These are phyloP conservation scores for Aureobasidium sp. DNA, from an alignment of 2,329 filamentous ascomycete genomes.

Conservation along the genomic window DNA sequence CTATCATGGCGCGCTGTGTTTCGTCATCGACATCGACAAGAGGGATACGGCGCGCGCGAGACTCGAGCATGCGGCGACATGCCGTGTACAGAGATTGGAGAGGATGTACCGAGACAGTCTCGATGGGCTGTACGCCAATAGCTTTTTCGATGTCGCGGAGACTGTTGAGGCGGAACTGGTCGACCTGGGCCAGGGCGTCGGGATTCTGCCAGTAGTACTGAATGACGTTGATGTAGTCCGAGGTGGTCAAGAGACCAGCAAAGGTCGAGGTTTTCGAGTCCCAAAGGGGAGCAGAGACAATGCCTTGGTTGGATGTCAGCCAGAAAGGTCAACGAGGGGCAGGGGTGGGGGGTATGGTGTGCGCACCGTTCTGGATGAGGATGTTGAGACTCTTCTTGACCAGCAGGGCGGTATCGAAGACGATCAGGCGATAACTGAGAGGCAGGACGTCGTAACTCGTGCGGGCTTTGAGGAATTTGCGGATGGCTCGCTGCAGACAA, in stretches of 20 bases:
- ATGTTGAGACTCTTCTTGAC: constrained; percentile 97
- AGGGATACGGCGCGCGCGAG: constrained; percentile 84
- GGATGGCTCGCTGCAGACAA: constrained; percentile 65
- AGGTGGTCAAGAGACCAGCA: constrained; percentile 86
- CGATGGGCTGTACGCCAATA: constrained; percentile 80
- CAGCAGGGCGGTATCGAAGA: constrained; percentile 87
- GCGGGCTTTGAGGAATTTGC: constrained; percentile 90
- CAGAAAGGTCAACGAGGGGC: neutral
- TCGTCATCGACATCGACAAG: constrained; percentile 91
- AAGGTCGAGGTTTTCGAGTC: constrained; percentile 89
- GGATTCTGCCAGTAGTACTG: constrained; percentile 99
- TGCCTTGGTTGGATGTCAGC: constrained; percentile 51
- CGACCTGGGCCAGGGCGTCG: constrained; percentile 78
- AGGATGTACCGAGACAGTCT: constrained; percentile 93
- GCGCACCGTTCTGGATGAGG: constrained; percentile 81
- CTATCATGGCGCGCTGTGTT: constrained; percentile 82
- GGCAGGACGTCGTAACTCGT: constrained; percentile 97
- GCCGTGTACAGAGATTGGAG: constrained; percentile 88
- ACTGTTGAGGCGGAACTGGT: constrained; percentile 87
- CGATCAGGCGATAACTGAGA: constrained; percentile 88
- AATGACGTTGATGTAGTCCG: constrained; percentile 97
- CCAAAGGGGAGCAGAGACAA: constrained; percentile 95
- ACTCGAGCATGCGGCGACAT: constrained; percentile 87
- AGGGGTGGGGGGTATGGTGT: neutral
- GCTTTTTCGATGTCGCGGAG: constrained; percentile 93